Evolutionary conservation across 257 asterid species (phyloP).

Genomic region (Apocynum venetum): DNA sequence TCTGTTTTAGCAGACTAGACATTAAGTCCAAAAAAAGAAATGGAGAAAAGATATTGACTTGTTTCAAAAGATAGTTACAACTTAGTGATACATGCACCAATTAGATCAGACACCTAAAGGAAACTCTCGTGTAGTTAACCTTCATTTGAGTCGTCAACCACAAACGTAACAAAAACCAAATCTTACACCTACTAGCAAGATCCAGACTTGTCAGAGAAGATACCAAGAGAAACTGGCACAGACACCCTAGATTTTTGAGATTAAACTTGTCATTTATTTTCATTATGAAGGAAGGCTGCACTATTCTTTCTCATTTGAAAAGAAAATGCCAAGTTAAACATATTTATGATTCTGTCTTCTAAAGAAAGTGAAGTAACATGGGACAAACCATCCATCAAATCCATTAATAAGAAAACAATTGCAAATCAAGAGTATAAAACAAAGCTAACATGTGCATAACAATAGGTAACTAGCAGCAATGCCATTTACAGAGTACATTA

Average conservation of each 20-base stretch:
- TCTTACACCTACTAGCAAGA: neutral
- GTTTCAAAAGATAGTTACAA: neutral
- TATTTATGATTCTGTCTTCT: neutral
- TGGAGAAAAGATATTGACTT: neutral
- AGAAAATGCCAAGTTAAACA: neutral
- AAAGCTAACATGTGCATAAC: neutral
- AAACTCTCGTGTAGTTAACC: neutral
- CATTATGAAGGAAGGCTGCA: neutral
- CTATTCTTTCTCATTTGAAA: neutral
- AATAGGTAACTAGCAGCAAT: neutral
- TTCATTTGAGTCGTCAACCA: neutral
- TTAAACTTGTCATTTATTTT: neutral
- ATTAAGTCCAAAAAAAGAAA: no score
- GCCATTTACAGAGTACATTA: neutral
- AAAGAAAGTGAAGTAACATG: neutral
- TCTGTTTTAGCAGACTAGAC: neutral
- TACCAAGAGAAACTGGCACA: neutral
- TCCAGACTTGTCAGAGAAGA: neutral
- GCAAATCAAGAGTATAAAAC: neutral
- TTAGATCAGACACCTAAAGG: neutral
- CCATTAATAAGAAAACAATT: neutral
- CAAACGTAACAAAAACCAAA: neutral
- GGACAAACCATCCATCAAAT: neutral
- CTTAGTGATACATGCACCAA: neutral
- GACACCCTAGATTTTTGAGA: neutral